Percentiles rank a stretch among this genome's conserved stretches.
phyloP scores from a whole-genome alignment of 352 stramenopile species.

The Peronospora farinosa region DNA sequence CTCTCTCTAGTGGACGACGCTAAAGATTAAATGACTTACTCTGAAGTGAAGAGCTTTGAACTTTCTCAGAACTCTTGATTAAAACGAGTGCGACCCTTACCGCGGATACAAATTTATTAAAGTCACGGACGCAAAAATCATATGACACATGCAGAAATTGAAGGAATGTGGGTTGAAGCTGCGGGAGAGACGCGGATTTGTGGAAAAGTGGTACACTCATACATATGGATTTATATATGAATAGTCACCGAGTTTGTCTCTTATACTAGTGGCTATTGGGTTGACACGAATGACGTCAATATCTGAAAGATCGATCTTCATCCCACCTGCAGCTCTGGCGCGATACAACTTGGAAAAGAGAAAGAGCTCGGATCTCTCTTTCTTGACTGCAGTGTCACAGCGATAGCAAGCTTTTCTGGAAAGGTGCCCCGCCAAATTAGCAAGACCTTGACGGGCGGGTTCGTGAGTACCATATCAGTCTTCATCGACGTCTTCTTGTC shows the following conservation, averaged over 20 bases:
- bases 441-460: constrained; percentile 59
- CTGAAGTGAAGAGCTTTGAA: constrained; percentile 1
- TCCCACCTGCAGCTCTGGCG: not conserved
- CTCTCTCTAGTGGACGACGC: constrained; percentile 4
- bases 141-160: constrained; percentile 3
- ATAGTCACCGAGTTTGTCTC: not conserved
- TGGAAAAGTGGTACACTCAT: constrained; percentile 2
- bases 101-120: constrained; percentile 13
- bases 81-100: constrained; percentile 7
- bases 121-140: constrained; percentile 6
- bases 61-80: not conserved
- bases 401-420: constrained; percentile 5
- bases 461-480: constrained; percentile 28
- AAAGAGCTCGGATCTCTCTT: constrained; percentile 5
- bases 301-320: not conserved
- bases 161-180: constrained; percentile 14
- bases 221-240: not conserved
- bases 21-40: constrained; percentile 10
- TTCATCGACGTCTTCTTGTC: constrained; percentile 23
- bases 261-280: not conserved
- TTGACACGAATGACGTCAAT: not conserved
- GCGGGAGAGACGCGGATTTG: constrained; percentile 1
- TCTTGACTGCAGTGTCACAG: not conserved
- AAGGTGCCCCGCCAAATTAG: constrained; percentile 39
- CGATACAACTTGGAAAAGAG: constrained; percentile 15